Conservation (phyloP, 768 basidiomycete species). For the Lyophyllum decastes region DNA sequence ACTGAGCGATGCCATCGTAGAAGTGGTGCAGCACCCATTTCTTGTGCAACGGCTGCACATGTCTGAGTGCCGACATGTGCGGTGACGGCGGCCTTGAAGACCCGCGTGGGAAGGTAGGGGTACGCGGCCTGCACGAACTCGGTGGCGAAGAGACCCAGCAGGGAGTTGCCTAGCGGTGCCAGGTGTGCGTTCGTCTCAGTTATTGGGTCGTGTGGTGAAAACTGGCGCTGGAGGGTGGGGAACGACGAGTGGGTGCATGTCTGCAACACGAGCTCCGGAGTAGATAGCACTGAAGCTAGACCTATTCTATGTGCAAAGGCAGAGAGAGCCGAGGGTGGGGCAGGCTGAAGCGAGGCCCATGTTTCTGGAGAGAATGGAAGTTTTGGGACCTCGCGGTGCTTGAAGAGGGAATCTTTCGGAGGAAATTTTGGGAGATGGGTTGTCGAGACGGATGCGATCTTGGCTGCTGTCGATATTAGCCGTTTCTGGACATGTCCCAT, state of each 20-base stretch:
- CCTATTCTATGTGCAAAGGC: constrained; percentile 81
- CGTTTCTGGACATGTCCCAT: constrained; percentile 68
- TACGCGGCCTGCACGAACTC: constrained; percentile 81
- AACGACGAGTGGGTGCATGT: constrained; percentile 83
- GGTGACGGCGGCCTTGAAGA: constrained; percentile 87
- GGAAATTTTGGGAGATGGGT: constrained; percentile 60
- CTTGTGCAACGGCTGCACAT: constrained; percentile 82
- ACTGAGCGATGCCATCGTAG: constrained; percentile 83
- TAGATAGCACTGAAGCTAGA: constrained; percentile 55
- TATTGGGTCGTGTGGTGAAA: constrained; percentile 53
- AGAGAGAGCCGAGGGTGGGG: constrained; percentile 67
- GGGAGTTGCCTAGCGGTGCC: constrained; percentile 76
- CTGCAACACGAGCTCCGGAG: constrained; percentile 61
- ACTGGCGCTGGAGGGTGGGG: constrained; percentile 51
- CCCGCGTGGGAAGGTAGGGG: constrained; percentile 90
- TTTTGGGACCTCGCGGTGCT: constrained; percentile 30
- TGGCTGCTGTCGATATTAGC: constrained; percentile 30
- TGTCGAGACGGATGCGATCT: constrained; percentile 51
- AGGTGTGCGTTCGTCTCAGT: constrained; percentile 77
- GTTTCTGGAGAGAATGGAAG: constrained; percentile 59
- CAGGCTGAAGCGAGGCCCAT: constrained; percentile 74
- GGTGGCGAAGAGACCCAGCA: constrained; percentile 87
- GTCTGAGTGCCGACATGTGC: constrained; percentile 88
- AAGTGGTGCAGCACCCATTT: constrained; percentile 78
- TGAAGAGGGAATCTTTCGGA: constrained; percentile 52